Percentiles rank a stretch among this genome's conserved stretches.
Evolutionary conservation across 495 filamentous ascomycete genomes (phyloP).

Genomic region (Ascodesmis nigricans): DNA sequence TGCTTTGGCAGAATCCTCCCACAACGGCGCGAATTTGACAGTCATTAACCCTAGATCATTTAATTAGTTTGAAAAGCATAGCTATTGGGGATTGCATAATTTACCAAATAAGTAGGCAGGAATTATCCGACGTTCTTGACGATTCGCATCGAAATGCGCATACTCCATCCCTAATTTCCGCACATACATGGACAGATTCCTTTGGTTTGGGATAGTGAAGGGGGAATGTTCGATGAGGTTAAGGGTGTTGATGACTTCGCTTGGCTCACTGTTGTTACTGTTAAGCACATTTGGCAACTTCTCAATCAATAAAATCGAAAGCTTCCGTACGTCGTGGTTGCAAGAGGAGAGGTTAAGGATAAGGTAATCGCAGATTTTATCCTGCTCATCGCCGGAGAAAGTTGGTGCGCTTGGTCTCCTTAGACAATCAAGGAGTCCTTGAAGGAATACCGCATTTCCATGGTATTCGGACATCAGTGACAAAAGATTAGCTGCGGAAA

Average conservation of each 20-base stretch:
- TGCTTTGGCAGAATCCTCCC: constrained; percentile 58
- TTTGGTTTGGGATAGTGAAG: constrained; percentile 47
- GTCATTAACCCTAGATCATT: constrained; percentile 35
- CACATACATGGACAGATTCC: constrained; percentile 60
- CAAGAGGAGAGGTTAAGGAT: constrained; percentile 48
- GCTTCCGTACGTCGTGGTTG: constrained; percentile 46
- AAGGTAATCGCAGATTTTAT: constrained; percentile 37
- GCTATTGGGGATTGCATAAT: background rate
- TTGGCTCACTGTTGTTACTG: constrained; percentile 24
- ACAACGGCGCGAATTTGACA: constrained; percentile 55
- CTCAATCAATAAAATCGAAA: constrained; percentile 46
- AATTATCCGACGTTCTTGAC: constrained; percentile 48
- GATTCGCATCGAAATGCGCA: constrained; percentile 29
- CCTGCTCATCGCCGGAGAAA: constrained; percentile 27
- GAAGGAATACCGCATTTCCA: constrained; percentile 34
- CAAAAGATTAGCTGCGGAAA: too few species aligned
- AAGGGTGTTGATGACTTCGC: constrained; percentile 28
- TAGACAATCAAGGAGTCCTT: constrained; percentile 40
- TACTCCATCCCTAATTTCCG: constrained; percentile 50
- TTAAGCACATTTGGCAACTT: too few species aligned
- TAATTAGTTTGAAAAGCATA: background rate
- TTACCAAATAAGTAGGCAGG: constrained; percentile 67
- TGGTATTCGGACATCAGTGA: too few species aligned
- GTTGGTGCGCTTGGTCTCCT: constrained; percentile 26
- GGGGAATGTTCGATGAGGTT: constrained; percentile 57